Percentiles rank a stretch among this genome's conserved stretches.
Conservation (phyloP, 169 alveolate genomes). For the Besnoitia besnoiti region DNA sequence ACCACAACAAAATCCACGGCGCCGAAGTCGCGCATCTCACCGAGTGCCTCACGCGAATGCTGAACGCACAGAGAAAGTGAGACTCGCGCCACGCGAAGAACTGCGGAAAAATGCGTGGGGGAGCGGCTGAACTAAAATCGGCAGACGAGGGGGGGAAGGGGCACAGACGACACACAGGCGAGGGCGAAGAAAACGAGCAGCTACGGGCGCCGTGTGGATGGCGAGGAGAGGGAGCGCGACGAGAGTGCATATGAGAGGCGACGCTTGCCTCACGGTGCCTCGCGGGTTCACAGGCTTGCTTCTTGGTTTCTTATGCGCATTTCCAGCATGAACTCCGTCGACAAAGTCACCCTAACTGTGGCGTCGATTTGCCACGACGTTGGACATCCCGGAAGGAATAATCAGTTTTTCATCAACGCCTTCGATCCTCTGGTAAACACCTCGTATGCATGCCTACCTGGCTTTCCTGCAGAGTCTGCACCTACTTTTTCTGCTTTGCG, state of each 20-base stretch:
- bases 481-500: too few relatives aligned
- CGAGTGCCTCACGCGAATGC: constrained; percentile 70
- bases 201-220: too few relatives aligned
- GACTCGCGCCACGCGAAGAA: neutral
- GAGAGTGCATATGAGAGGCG: too few relatives aligned
- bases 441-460: neutral
- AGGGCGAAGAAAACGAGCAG: too few relatives aligned
- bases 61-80: constrained; percentile 62
- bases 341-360: constrained; percentile 70
- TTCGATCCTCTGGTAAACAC: constrained; percentile 53
- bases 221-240: too few relatives aligned
- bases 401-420: constrained; percentile 79
- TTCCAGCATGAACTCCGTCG: constrained; percentile 49
- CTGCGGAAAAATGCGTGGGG: neutral
- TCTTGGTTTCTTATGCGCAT: neutral
- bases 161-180: too few relatives aligned
- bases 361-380: constrained; percentile 93
- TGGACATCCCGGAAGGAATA: constrained; percentile 93
- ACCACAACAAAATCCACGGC: constrained; percentile 63
- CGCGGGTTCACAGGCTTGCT: neutral
- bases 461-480: neutral
- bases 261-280: neutral
- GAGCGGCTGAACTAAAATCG: too few relatives aligned
- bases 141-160: too few relatives aligned
- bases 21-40: constrained; percentile 76